phyloP scores from a whole-genome alignment of 306 rosid species.

The Senna siamea region DNA sequence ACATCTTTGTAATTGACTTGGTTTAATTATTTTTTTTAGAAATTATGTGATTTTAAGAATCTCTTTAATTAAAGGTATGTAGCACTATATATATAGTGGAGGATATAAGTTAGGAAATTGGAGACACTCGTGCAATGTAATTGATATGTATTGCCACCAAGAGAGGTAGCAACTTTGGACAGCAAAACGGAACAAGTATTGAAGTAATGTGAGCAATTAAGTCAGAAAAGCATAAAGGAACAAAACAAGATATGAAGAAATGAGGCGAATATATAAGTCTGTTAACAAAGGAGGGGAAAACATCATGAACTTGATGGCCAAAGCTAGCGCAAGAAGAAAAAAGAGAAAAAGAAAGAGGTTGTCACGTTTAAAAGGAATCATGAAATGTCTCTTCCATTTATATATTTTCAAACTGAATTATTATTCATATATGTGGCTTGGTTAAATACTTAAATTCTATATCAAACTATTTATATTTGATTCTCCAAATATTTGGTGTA shows the following conservation, averaged over 20 bases:
- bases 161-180: constrained; percentile 4
- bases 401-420: background rate
- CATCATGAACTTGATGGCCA: background rate
- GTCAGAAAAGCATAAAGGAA: background rate
- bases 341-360: constrained; percentile 7
- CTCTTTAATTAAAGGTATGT: background rate
- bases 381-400: constrained; percentile 4
- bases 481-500: too few species aligned
- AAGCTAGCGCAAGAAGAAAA: background rate
- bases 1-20: too few species aligned
- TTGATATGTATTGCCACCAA: background rate
- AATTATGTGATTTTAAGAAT: background rate
- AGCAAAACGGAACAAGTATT: background rate
- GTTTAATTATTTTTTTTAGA: too few species aligned
- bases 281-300: background rate
- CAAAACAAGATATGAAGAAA: background rate
- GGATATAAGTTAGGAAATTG: background rate
- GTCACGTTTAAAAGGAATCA: background rate
- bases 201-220: background rate
- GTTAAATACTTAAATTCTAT: too few species aligned
- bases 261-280: constrained; percentile 11
- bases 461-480: too few species aligned
- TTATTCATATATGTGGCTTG: too few species aligned
- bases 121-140: constrained; percentile 12
- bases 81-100: background rate